phyloP scores from a whole-genome alignment of 139 green algal species.

The Zygnema circumcarinatum region DNA sequence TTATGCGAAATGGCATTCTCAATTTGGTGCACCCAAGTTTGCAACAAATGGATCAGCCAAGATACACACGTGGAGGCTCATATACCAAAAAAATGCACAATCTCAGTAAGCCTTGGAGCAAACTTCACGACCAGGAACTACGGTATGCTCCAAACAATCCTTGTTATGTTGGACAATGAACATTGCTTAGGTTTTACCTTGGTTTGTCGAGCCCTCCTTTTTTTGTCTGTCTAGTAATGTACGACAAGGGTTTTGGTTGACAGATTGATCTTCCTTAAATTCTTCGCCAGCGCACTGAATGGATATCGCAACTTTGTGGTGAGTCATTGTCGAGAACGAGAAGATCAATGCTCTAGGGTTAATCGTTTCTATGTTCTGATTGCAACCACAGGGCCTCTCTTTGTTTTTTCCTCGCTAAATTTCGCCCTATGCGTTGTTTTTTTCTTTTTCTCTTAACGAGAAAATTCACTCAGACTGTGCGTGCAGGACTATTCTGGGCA shows the following conservation, averaged over 20 bases:
- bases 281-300: conserved; percentile 34
- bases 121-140: conserved; percentile 36
- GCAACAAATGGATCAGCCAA: conserved; percentile 17
- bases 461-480: background rate
- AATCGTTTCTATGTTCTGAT: too few relatives aligned
- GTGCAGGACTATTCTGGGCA: background rate
- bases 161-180: too few relatives aligned
- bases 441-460: too few relatives aligned
- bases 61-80: background rate
- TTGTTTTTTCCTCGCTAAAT: background rate
- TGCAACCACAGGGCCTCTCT: too few relatives aligned
- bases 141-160: too few relatives aligned
- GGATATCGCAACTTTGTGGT: conserved; percentile 49
- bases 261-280: conserved; percentile 4
- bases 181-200: too few relatives aligned
- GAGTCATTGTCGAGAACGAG: too few relatives aligned
- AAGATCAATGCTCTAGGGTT: too few relatives aligned
- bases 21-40: conserved; percentile 25
- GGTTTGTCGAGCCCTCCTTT: too few relatives aligned
- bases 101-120: conserved; percentile 16
- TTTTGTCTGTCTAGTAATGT: too few relatives aligned
- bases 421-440: background rate
- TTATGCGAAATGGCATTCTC: conserved; percentile 13
- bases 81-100: conserved; percentile 10
- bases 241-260: too few relatives aligned